These are phyloP conservation scores for Rhodofomes roseus DNA, from an alignment of 1,284 basidiomycete species.

Conservation along the genomic window DNA sequence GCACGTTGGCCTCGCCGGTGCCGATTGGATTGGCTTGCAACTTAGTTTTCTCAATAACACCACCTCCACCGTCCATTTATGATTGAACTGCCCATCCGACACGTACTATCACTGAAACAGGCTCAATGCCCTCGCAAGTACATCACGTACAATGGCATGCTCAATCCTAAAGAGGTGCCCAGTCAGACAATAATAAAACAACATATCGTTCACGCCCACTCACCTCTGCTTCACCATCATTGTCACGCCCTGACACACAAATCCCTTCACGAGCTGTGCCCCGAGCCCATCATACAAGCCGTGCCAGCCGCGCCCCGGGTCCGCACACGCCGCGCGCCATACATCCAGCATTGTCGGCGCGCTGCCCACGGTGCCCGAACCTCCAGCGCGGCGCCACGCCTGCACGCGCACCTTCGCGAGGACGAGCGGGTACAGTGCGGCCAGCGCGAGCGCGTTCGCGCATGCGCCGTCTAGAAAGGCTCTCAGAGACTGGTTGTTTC, in stretches of 20 bases:
- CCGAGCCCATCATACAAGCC: constrained; percentile 51
- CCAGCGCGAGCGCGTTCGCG: constrained; percentile 39
- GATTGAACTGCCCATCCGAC: too few relatives aligned
- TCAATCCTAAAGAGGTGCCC: constrained; percentile 2
- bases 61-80: too few relatives aligned
- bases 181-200: background rate
- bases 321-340: constrained; percentile 19
- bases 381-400: constrained; percentile 23
- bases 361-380: constrained; percentile 22
- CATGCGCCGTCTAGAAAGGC: constrained; percentile 51
- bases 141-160: constrained; percentile 4
- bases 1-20: too few relatives aligned
- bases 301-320: constrained; percentile 24
- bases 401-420: constrained; percentile 56
- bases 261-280: constrained; percentile 51
- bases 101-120: too few relatives aligned
- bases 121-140: constrained; percentile 1
- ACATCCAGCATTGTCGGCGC: constrained; percentile 19
- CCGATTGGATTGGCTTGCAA: too few relatives aligned
- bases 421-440: constrained; percentile 51
- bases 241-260: constrained; percentile 52
- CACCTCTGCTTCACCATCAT: constrained; percentile 54
- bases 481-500: constrained; percentile 27
- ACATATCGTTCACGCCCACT: background rate
- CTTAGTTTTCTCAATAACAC: too few relatives aligned